Percentiles rank a stretch among this genome's conserved stretches.
These are phyloP conservation scores for Lepidium didymum DNA, from an alignment of 345 rosid genomes.

Conservation along the genomic window DNA sequence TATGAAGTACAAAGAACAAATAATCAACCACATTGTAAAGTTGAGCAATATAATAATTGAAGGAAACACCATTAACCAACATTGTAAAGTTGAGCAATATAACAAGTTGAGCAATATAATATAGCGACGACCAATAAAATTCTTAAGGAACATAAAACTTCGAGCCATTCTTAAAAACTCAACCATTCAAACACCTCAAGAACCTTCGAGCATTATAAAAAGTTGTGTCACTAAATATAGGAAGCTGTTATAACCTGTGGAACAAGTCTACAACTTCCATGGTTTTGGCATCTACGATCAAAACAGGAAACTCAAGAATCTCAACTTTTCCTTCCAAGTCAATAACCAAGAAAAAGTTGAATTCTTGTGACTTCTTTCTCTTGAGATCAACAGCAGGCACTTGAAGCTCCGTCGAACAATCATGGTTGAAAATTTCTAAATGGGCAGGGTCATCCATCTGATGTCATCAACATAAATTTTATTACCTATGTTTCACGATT, in stretches of 20 bases:
- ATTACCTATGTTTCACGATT: not conserved
- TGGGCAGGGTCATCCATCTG: constrained; percentile 73
- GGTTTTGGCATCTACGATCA: constrained; percentile 66
- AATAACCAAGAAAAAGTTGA: constrained; percentile 68
- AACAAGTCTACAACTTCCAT: constrained; percentile 61
- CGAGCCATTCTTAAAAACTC: not conserved
- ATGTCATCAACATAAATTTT: constrained; percentile 2
- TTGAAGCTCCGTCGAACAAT: constrained; percentile 49
- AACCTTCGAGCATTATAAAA: not conserved
- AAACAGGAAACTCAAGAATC: constrained; percentile 87
- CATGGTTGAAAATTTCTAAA: constrained; percentile 69
- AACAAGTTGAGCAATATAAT: no score
- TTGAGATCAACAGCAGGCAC: constrained; percentile 39
- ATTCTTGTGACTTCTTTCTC: constrained; percentile 43
- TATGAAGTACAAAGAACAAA: not conserved
- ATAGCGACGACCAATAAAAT: not conserved
- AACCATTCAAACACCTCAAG: not conserved
- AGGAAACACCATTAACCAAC: not conserved
- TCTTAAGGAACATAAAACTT: not conserved
- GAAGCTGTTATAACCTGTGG: constrained; percentile 57
- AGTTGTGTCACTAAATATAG: not conserved
- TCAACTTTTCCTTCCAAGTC: constrained; percentile 94
- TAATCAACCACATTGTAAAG: not conserved
- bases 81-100: no score
- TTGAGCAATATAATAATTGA: not conserved